These are phyloP conservation scores for Aspergillus persii DNA, from an alignment of 2,329 filamentous ascomycete species.

Conservation along the genomic window DNA sequence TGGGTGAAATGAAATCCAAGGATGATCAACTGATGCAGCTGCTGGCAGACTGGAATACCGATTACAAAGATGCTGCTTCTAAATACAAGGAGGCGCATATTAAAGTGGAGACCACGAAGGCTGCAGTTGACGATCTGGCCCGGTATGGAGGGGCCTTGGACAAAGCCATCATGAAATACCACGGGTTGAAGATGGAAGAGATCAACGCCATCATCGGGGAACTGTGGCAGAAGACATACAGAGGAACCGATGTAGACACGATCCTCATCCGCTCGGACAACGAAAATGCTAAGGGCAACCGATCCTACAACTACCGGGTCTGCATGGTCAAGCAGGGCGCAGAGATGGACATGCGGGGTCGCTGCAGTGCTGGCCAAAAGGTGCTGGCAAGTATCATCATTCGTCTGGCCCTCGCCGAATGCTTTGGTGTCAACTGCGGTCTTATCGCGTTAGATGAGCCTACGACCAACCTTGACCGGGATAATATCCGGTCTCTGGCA, in stretches of 20 bases:
- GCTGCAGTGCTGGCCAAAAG: conserved; percentile 94
- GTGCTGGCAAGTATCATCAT: conserved; percentile 97
- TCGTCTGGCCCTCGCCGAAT: conserved; percentile 90
- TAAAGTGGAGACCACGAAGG: conserved; percentile 86
- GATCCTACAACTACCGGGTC: conserved; percentile 94
- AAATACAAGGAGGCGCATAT: conserved; percentile 87
- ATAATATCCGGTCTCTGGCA: conserved; percentile 90
- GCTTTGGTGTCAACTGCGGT: conserved; percentile 93
- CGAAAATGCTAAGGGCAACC: conserved; percentile 70
- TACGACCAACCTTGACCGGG: conserved; percentile 91
- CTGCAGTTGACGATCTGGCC: conserved; percentile 83
- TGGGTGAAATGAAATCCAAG: conserved; percentile 78
- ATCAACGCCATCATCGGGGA: conserved; percentile 94
- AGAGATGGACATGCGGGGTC: conserved; percentile 99
- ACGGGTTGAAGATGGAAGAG: conserved; percentile 95
- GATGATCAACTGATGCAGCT: conserved; percentile 74
- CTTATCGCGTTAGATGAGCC: conserved; percentile 96
- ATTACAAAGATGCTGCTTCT: conserved; percentile 77
- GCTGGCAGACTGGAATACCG: conserved; percentile 75
- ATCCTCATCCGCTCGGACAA: conserved; percentile 92
- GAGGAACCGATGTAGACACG: conserved; percentile 94
- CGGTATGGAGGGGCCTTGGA: conserved; percentile 82
- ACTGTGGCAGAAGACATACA: conserved; percentile 95
- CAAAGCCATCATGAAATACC: conserved; percentile 96
- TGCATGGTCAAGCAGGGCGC: conserved; percentile 97